phyloP scores from a whole-genome alignment of 2,329 filamentous ascomycete genomes.

The Fusarium graminum region DNA sequence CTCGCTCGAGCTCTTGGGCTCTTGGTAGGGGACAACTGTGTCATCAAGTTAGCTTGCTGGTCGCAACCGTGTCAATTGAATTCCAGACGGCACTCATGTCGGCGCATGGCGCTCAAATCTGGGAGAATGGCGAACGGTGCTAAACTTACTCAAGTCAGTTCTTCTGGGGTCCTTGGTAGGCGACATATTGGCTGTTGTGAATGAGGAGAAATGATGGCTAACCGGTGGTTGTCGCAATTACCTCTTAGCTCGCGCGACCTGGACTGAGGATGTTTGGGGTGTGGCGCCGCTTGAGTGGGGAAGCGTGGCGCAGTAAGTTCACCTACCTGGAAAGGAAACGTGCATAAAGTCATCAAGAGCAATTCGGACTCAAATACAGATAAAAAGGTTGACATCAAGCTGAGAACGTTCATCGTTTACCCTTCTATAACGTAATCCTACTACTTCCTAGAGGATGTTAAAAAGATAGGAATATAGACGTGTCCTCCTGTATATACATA shows the following conservation, averaged over 20 bases:
- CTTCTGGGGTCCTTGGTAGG: conserved; percentile 60
- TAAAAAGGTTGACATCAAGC: background rate
- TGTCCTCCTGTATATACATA: conserved; percentile 19
- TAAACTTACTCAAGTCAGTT: conserved; percentile 58
- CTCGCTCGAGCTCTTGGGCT: conserved; percentile 74
- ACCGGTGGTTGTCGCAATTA: conserved; percentile 42
- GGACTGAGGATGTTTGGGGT: conserved; percentile 24
- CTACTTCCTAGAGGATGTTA: background rate
- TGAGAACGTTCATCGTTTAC: background rate
- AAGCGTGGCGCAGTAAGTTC: conserved; percentile 25
- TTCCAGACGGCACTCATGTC: background rate
- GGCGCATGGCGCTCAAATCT: background rate
- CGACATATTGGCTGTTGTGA: conserved; percentile 52
- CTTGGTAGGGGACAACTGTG: conserved; percentile 88
- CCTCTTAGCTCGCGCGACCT: conserved; percentile 37
- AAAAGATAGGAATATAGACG: background rate
- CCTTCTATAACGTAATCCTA: background rate
- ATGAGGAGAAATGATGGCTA: conserved; percentile 29
- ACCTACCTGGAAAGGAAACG: conserved; percentile 39
- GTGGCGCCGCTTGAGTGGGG: conserved; percentile 30
- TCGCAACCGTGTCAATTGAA: conserved; percentile 15
- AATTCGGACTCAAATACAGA: background rate
- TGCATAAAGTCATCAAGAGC: background rate
- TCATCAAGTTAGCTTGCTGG: conserved; percentile 22
- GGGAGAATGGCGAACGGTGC: background rate